Evolutionary conservation across 2,329 filamentous ascomycete species (phyloP).

Genomic region (Trichoderma endophyticum): DNA sequence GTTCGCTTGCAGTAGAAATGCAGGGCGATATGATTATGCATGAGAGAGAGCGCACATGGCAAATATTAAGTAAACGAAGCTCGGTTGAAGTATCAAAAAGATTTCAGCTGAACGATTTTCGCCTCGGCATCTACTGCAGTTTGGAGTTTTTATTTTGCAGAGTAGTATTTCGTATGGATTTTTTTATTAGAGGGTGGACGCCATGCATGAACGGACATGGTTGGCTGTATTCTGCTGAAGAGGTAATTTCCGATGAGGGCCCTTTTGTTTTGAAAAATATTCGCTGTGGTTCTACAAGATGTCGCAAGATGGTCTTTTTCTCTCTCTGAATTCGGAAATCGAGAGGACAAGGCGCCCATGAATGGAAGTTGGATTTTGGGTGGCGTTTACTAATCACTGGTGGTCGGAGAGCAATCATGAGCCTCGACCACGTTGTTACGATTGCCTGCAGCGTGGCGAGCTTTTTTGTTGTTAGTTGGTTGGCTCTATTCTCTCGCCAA

Average conservation of each 20-base stretch:
- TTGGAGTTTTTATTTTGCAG: neutral
- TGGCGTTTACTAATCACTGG: neutral
- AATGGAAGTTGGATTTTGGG: neutral
- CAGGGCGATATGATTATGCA: neutral
- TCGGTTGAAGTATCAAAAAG: neutral
- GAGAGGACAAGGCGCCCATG: neutral
- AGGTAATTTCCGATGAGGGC: constrained; percentile 3
- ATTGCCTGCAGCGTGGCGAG: neutral
- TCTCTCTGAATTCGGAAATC: neutral
- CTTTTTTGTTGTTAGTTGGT: neutral
- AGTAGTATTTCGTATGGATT: neutral
- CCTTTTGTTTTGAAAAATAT: neutral
- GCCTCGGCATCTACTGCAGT: neutral
- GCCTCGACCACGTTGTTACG: neutral
- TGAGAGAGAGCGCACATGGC: neutral
- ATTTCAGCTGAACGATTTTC: neutral
- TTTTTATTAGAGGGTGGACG: neutral
- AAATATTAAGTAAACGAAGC: neutral
- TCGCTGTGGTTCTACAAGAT: neutral
- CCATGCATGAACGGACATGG: constrained; percentile 3
- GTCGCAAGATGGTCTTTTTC: neutral
- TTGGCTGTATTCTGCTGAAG: neutral
- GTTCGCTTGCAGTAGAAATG: neutral
- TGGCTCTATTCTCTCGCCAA: neutral
- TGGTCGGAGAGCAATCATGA: neutral